A percentile compares a stretch with the other conserved stretches of the same genome.
phyloP scores from a whole-genome alignment of 331 rosid genomes.

The Acacia pycnantha region DNA sequence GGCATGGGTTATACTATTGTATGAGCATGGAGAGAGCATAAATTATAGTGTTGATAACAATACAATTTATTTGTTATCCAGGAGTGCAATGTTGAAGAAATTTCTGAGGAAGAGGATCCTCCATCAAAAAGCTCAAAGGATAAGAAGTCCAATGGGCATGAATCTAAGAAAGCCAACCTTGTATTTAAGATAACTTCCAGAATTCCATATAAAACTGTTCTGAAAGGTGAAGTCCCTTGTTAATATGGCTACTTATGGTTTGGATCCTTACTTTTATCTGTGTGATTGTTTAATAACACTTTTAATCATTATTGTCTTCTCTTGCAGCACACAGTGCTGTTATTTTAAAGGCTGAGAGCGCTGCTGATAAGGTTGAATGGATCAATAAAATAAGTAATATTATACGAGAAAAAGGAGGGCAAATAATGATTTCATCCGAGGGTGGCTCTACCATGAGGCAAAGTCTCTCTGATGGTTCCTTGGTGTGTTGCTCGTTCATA shows the following conservation, averaged over 20 bases:
- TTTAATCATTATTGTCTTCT: neutral
- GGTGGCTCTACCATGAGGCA: conserved; percentile 73
- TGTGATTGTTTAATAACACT: neutral
- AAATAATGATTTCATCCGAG: conserved; percentile 43
- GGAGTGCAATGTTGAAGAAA: conserved; percentile 60
- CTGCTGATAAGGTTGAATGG: conserved; percentile 87
- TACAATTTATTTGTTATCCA: conserved; percentile 19
- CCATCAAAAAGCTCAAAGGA: conserved; percentile 49
- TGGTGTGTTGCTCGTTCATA: conserved; percentile 56
- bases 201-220: conserved; percentile 90
- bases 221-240: conserved; percentile 59
- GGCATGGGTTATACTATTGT: conserved; percentile 6
- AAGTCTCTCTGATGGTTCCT: conserved; percentile 93
- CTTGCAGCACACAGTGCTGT: conserved; percentile 89
- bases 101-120: conserved; percentile 41
- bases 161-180: conserved; percentile 63
- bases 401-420: conserved; percentile 80
- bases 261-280: neutral
- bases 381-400: conserved; percentile 71
- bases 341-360: conserved; percentile 86
- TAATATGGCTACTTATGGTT: neutral
- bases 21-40: neutral
- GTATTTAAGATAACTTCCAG: conserved; percentile 82
- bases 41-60: conserved; percentile 7
- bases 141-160: conserved; percentile 54